Conservation (phyloP, 805 yeast genomes). For the Yarrowia sp. region DNA sequence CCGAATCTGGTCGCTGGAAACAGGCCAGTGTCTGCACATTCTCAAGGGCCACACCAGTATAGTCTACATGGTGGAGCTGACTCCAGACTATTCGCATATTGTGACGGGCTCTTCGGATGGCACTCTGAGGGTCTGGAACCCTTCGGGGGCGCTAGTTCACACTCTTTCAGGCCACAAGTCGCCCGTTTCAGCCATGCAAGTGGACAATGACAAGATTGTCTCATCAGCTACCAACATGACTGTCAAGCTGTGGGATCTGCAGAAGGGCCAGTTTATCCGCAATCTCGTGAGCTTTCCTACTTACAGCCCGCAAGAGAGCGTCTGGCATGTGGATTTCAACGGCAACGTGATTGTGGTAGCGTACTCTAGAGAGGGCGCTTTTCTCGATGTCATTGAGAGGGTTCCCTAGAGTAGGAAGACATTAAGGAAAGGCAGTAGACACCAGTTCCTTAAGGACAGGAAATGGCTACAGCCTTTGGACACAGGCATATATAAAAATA, state of each 20-base stretch:
- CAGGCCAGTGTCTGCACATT: conserved; percentile 78
- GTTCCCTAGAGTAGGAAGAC: not conserved
- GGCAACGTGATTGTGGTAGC: conserved; percentile 34
- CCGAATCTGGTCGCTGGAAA: conserved; percentile 94
- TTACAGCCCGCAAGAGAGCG: conserved; percentile 1
- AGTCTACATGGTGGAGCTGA: conserved; percentile 78
- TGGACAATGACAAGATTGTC: conserved; percentile 86
- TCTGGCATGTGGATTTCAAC: conserved; percentile 32
- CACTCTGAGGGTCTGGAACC: conserved; percentile 89
- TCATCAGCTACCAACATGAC: conserved; percentile 96
- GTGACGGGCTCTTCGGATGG: conserved; percentile 91
- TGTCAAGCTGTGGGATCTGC: conserved; percentile 93
- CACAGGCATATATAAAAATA: conserved; percentile 15
- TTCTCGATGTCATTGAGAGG: conserved; percentile 25
- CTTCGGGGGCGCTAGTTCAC: conserved; percentile 86
- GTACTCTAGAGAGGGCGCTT: conserved; percentile 28
- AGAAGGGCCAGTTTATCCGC: conserved; percentile 65
- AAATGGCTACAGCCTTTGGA: no score
- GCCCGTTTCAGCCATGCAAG: conserved; percentile 89
- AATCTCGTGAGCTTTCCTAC: conserved; percentile 42
- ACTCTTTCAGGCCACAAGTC: conserved; percentile 91
- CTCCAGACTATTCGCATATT: conserved; percentile 64
- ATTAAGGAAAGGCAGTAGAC: no score
- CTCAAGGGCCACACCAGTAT: conserved; percentile 73
- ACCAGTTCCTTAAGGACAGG: no score